Percentiles rank a stretch among this genome's conserved stretches.
phyloP scores from a whole-genome alignment of 352 stramenopile species.

The Proteromonas lacertae region DNA sequence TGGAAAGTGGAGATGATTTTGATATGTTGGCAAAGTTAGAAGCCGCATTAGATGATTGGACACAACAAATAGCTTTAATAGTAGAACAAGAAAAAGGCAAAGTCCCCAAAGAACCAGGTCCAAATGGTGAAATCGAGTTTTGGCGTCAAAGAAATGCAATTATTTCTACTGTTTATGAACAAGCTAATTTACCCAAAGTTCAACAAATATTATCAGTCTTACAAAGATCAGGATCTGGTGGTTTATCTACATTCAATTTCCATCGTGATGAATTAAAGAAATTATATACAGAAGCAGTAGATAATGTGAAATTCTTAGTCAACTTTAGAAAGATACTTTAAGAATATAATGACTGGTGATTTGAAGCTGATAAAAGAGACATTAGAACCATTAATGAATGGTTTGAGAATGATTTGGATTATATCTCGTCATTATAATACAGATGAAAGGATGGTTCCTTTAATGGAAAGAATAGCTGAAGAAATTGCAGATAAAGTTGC shows the following conservation, averaged over 20 bases:
- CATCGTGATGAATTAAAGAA: slow-evolving; percentile 69
- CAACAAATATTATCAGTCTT: slow-evolving; percentile 70
- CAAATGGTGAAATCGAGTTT: slow-evolving; percentile 72
- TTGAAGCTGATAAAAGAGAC: slow-evolving; percentile 81
- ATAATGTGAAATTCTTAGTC: slow-evolving; percentile 97
- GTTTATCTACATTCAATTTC: slow-evolving; percentile 58
- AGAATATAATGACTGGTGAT: slow-evolving; percentile 46
- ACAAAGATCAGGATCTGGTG: slow-evolving; percentile 42
- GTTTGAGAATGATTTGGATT: slow-evolving; percentile 96
- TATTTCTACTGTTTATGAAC: slow-evolving; percentile 65
- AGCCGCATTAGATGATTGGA: slow-evolving; percentile 55
- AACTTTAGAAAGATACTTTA: slow-evolving; percentile 63
- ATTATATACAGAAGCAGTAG: slow-evolving; percentile 74
- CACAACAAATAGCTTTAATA: slow-evolving; percentile 12
- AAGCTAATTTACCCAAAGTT: slow-evolving; percentile 69
- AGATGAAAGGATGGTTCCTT: slow-evolving; percentile 67
- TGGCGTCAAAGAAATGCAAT: slow-evolving; percentile 65
- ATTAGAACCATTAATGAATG: slow-evolving; percentile 83
- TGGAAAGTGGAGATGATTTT: slow-evolving; percentile 17
- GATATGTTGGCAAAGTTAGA: slow-evolving; percentile 28
- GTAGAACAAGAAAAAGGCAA: slow-evolving; percentile 6
- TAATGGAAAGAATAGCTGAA: slow-evolving; percentile 88
- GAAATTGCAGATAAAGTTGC: slow-evolving; percentile 77
- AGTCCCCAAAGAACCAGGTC: slow-evolving; percentile 17
- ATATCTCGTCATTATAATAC: slow-evolving; percentile 94